phyloP scores from a whole-genome alignment of 225 moss, liverwort and hornwort species.

The Straminergon stramineum region DNA sequence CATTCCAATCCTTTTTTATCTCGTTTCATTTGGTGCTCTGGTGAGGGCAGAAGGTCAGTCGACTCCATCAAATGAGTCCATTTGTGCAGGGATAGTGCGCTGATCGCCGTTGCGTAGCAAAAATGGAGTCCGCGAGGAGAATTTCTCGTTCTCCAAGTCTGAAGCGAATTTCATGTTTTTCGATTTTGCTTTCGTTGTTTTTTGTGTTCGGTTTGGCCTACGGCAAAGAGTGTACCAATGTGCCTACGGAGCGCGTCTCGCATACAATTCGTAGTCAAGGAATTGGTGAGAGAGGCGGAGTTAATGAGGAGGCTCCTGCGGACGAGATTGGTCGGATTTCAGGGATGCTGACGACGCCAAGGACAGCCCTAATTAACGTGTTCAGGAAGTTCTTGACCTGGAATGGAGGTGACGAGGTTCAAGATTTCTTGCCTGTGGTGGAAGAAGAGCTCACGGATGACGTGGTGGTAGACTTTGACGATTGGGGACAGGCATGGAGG shows the following conservation, averaged over 20 bases:
- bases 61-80: background rate
- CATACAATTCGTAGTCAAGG: constrained; percentile 53
- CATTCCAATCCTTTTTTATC: background rate
- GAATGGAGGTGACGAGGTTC: constrained; percentile 3
- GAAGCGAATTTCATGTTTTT: background rate
- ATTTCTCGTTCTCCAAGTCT: background rate
- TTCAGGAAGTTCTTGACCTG: constrained; percentile 6
- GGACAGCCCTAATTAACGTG: constrained; percentile 2
- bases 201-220: background rate
- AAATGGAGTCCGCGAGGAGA: background rate
- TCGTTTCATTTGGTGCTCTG: background rate
- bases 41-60: background rate
- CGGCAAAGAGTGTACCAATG: constrained; percentile 89
- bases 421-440: background rate
- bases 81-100: background rate
- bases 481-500: constrained; percentile 29
- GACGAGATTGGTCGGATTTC: background rate
- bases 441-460: constrained; percentile 7
- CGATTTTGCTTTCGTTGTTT: background rate
- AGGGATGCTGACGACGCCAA: background rate
- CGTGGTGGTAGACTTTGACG: constrained; percentile 32
- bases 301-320: background rate
- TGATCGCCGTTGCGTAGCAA: background rate
- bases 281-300: background rate
- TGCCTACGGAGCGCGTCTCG: constrained; percentile 55